These are phyloP conservation scores for Thalassiosira oceanica DNA, from an alignment of 352 stramenopile species.

Conservation along the genomic window DNA sequence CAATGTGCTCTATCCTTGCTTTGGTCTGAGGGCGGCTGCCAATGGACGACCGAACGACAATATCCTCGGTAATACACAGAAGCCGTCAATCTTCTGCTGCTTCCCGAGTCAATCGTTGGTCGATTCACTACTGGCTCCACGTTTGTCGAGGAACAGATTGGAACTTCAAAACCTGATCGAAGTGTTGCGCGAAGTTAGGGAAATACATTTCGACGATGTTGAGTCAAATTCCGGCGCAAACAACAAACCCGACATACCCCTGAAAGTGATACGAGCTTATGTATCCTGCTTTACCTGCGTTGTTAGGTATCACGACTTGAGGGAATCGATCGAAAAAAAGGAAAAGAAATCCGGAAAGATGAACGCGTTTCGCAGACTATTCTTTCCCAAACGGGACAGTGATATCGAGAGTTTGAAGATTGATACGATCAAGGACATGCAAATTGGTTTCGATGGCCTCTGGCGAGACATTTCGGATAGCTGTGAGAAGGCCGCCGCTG, in stretches of 20 bases:
- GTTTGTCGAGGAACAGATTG: constrained; percentile 2
- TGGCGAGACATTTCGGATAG: too few relatives aligned
- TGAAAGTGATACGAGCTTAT: constrained; percentile 28
- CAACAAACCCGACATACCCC: constrained; percentile 1
- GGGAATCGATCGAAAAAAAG: neutral
- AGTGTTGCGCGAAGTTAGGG: constrained; percentile 29
- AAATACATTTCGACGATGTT: constrained; percentile 15
- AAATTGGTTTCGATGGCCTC: too few relatives aligned
- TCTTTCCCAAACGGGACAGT: too few relatives aligned
- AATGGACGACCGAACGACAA: too few relatives aligned
- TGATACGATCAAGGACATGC: too few relatives aligned
- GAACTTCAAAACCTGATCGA: constrained; percentile 14
- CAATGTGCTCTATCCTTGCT: constrained; percentile 75
- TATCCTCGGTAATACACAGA: neutral
- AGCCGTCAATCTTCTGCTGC: constrained; percentile 33
- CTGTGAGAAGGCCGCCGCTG: too few relatives aligned
- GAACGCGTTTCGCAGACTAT: too few relatives aligned
- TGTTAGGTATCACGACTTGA: constrained; percentile 31
- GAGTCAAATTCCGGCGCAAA: neutral
- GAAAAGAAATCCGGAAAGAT: too few relatives aligned
- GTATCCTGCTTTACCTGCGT: constrained; percentile 23
- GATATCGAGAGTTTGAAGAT: too few relatives aligned
- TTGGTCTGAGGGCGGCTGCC: constrained; percentile 51
- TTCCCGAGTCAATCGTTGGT: constrained; percentile 14
- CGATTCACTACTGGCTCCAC: constrained; percentile 13